phyloP scores from a whole-genome alignment of 1,139 yeast genomes.

The Pneumocystis wakefieldiae region DNA sequence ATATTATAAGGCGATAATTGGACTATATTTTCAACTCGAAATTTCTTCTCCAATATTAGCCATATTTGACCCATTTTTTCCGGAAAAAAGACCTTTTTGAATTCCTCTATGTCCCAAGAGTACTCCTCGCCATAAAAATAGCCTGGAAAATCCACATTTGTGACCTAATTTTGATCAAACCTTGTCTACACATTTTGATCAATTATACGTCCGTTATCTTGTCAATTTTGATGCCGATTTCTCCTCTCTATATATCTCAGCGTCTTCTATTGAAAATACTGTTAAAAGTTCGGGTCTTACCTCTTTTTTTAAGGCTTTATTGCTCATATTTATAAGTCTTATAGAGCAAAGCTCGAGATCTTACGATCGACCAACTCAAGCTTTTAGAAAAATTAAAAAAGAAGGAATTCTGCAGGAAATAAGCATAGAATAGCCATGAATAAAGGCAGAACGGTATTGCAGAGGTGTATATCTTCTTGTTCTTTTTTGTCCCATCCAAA shows the following conservation, averaged over 20 bases:
- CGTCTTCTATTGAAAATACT: not conserved
- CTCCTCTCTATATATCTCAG: conserved; percentile 26
- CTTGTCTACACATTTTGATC: not conserved
- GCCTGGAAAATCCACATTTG: conserved; percentile 84
- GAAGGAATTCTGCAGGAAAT: not conserved
- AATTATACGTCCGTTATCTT: conserved; percentile 57
- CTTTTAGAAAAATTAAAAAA: not conserved
- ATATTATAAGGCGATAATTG: conserved; percentile 45
- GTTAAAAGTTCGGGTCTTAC: not conserved
- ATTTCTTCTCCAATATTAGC: not conserved
- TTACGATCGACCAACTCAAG: not conserved
- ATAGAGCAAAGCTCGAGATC: not conserved
- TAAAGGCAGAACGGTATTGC: not conserved
- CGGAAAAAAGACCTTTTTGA: conserved; percentile 32
- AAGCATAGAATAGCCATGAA: not conserved
- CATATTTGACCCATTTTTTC: not conserved
- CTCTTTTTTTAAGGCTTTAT: not conserved
- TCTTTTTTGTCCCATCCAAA: not conserved
- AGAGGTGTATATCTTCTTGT: not conserved
- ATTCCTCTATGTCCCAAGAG: conserved; percentile 75
- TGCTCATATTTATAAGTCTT: not conserved
- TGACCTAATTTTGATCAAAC: conserved; percentile 27
- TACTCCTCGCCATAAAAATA: conserved; percentile 48
- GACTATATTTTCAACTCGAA: conserved; percentile 52
- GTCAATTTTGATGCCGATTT: conserved; percentile 80